Conservation (phyloP, 345 rosid genomes). For the Iberis pinnata region DNA sequence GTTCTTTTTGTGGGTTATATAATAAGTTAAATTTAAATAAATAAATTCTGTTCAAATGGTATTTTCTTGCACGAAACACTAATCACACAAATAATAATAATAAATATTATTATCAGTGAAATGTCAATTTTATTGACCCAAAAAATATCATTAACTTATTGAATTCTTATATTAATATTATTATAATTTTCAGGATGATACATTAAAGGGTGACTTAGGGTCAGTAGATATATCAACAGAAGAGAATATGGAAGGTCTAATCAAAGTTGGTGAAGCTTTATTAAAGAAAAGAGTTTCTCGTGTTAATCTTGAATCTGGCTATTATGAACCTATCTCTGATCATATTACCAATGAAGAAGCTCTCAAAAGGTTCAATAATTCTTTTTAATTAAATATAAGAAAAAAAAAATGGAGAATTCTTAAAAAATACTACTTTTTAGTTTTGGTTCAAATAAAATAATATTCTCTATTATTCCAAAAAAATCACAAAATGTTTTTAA, state of each 20-base stretch:
- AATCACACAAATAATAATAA: not conserved
- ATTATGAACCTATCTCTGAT: slow-evolving; percentile 33
- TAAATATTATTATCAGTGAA: not conserved
- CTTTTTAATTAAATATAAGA: not conserved
- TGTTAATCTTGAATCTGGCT: slow-evolving; percentile 53
- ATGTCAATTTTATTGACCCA: slow-evolving; percentile 6
- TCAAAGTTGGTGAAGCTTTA: slow-evolving; percentile 47
- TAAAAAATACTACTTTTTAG: too few species aligned
- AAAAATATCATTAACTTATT: too few species aligned
- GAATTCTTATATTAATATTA: not conserved
- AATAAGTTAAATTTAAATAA: not conserved
- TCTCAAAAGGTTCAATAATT: slow-evolving; percentile 33
- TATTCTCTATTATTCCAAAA: too few species aligned
- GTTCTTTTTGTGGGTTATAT: not conserved
- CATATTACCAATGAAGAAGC: slow-evolving; percentile 46
- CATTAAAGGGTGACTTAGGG: slow-evolving; percentile 42
- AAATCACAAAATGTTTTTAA: too few species aligned
- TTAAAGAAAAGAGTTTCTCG: slow-evolving; percentile 51
- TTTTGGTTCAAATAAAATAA: too few species aligned
- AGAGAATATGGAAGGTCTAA: slow-evolving; percentile 50
- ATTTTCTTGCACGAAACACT: slow-evolving; percentile 23
- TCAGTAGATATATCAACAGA: slow-evolving; percentile 58
- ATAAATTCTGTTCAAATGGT: too few species aligned
- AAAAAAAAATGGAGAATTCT: not conserved
- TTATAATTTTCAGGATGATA: slow-evolving; percentile 47